These are phyloP conservation scores for Psilocybe sp. DNA, from an alignment of 768 basidiomycete genomes.

Conservation along the genomic window DNA sequence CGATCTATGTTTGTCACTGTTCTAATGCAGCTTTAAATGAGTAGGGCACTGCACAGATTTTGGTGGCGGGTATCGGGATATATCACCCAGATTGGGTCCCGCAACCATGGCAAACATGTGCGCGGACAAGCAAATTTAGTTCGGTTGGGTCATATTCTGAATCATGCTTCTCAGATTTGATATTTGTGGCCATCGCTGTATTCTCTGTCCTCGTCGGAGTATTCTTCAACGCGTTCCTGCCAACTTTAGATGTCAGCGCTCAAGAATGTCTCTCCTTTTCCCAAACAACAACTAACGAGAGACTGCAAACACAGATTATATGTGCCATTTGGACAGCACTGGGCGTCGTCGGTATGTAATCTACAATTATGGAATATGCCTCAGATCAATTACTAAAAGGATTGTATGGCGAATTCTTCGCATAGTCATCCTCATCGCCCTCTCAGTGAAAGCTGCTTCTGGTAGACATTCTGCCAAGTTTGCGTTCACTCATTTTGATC, in stretches of 20 bases:
- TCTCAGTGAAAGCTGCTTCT: conserved; percentile 54
- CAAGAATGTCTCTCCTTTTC: not conserved
- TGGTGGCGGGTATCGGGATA: conserved; percentile 57
- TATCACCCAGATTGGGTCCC: conserved; percentile 58
- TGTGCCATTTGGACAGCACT: conserved; percentile 64
- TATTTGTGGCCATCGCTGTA: conserved; percentile 52
- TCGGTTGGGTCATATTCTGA: too few relatives aligned
- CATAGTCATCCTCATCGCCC: conserved; percentile 51
- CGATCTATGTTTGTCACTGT: not conserved
- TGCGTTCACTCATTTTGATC: conserved; percentile 57
- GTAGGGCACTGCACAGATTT: conserved; percentile 55
- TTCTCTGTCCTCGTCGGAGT: conserved; percentile 50
- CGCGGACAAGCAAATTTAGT: conserved; percentile 7
- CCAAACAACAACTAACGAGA: not conserved
- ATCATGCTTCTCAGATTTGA: conserved; percentile 46
- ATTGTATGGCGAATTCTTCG: not conserved
- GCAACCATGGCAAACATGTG: conserved; percentile 60
- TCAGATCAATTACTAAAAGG: not conserved
- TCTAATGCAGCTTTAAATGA: not conserved
- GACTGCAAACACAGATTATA: conserved; percentile 34
- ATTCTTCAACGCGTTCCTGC: conserved; percentile 51
- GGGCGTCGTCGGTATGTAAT: conserved; percentile 44
- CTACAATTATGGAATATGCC: not conserved
- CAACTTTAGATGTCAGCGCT: conserved; percentile 42
- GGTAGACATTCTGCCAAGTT: conserved; percentile 54